phyloP scores from a whole-genome alignment of 1,284 basidiomycete species.

The Austropuccinia psidii region DNA sequence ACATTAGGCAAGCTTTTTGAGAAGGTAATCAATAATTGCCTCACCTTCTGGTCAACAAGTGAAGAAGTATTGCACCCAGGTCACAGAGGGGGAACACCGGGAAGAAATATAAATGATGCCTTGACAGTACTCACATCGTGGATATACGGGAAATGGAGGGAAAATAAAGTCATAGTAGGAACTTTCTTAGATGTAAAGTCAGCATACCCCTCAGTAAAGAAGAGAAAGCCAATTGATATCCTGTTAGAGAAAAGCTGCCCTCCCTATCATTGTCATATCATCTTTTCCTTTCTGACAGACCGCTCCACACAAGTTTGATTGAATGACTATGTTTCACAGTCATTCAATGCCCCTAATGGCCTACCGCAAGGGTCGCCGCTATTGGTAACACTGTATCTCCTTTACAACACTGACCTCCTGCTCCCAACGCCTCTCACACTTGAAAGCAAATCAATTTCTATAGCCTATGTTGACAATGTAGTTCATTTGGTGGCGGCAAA shows the following conservation, averaged over 20 bases:
- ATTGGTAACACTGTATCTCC: neutral
- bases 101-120: neutral
- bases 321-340: neutral
- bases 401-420: neutral
- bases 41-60: neutral
- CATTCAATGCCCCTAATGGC: neutral
- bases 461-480: constrained; percentile 21
- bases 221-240: neutral
- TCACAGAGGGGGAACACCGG: neutral
- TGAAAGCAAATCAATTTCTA: neutral
- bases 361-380: neutral
- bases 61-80: neutral
- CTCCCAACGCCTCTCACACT: neutral
- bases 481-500: neutral
- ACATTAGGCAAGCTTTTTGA: constrained; percentile 14
- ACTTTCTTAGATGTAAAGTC: constrained; percentile 9
- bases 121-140: neutral
- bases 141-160: neutral
- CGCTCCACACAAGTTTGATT: neutral
- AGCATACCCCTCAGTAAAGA: neutral
- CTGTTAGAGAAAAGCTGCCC: neutral
- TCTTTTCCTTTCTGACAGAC: neutral
- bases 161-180: neutral
- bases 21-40: neutral
- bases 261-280: neutral